Base-by-base conservation (phyloP, 164 flowering plant genomes). In the Tetracentron sinense region DNA sequence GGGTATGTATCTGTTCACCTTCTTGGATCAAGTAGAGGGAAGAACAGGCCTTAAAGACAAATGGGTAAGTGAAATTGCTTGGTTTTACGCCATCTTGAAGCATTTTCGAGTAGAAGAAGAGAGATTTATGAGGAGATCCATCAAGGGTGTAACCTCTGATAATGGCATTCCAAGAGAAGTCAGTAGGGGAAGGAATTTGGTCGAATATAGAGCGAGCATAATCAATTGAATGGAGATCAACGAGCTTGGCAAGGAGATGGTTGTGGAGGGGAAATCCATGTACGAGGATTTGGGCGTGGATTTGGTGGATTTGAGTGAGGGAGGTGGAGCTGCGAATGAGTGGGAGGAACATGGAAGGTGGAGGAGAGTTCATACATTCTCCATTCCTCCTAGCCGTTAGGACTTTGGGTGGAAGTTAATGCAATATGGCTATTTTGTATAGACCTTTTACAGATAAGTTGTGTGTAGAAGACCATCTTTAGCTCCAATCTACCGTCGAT, bases 261-360 rank as follows among this genome's bases (percentile, higher is more conserved):
- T 11, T 33, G 21, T 59, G 69, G 30, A 59, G 51, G 5, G 42
- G 51, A 20, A 66, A 44, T 17, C 63, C 56, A 14, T 59, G 63
- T 26, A 66, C 33, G 20, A 52, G 38, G 63, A 29, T 66, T 66
- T 66, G 69, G 20, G 63, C 69, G 6, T 66, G 69, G 58, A 66
- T 51, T 57, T 48, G 67, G 28, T 51, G 33, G 49, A 63, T 27
- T 17, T 30, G 48, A 57, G 61, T 23, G 48, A 31, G 6, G 19
- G 29, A 14, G 26, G 61, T 38, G 47, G 29, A 35, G 17, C 46
- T 38, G 14, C 17, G 26, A 33, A 33, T 29, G 33, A 27, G 12
- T 14, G 8, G 22, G 6, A 25, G 26, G 26, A 61, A 28, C 46
- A 60, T 60, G 14, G 56, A 33, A 42, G 6, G 29, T 17, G 14